Evolutionary conservation across 2,329 filamentous ascomycete genomes (phyloP).

Genomic region (Diatrype stigma): DNA sequence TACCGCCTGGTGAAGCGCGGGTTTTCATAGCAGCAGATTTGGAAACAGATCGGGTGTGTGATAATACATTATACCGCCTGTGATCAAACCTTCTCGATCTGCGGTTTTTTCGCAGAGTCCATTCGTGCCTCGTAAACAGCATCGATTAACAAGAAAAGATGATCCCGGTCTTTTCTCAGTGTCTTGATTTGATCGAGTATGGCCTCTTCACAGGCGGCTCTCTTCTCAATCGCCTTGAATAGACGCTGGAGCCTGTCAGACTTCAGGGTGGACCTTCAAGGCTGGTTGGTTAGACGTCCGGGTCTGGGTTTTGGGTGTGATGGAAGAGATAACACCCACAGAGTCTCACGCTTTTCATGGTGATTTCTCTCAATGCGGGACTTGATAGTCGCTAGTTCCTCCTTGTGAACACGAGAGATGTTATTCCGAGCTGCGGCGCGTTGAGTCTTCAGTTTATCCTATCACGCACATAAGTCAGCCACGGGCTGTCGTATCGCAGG

Average conservation of each 20-base stretch:
- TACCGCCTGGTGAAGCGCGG: too few species aligned
- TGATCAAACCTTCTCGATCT: not conserved
- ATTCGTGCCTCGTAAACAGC: slow-evolving; percentile 1
- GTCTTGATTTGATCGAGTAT: slow-evolving; percentile 1
- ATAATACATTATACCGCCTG: not conserved
- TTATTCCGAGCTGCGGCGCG: not conserved
- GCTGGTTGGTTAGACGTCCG: not conserved
- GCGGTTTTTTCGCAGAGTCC: not conserved
- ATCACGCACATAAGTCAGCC: not conserved
- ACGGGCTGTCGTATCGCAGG: not conserved
- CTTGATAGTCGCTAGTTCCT: not conserved
- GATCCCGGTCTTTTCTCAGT: not conserved
- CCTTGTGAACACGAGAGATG: not conserved
- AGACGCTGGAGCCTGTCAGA: slow-evolving; percentile 1
- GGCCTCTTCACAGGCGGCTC: slow-evolving; percentile 2
- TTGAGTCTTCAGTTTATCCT: not conserved
- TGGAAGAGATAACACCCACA: not conserved
- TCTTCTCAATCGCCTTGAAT: slow-evolving; percentile 5
- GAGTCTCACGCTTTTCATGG: not conserved
- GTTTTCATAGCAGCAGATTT: too few species aligned
- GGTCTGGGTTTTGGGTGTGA: not conserved
- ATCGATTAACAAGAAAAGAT: slow-evolving; percentile 1
- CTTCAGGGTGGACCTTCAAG: slow-evolving; percentile 2
- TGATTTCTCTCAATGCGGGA: not conserved
- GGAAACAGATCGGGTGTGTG: too few species aligned